A percentile compares a stretch with the other conserved stretches of the same genome.
These are phyloP conservation scores for Vitis hybrid DNA, from an alignment of 177 flowering plant genomes.

Conservation along the genomic window DNA sequence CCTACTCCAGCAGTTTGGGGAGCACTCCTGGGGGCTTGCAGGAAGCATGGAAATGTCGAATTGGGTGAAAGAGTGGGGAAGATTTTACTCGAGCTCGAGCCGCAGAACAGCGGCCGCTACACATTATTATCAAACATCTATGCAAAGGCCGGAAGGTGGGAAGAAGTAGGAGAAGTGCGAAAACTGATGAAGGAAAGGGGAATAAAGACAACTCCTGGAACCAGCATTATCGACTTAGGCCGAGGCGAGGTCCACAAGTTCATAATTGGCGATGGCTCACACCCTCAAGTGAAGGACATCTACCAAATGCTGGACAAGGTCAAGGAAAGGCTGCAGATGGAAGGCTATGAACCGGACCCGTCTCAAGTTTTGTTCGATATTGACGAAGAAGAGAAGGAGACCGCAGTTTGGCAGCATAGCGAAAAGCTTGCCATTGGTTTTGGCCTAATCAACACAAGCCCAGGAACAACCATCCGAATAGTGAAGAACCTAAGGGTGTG, in stretches of 20 bases:
- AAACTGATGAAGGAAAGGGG: constrained; percentile 47
- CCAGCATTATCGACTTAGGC: constrained; percentile 39
- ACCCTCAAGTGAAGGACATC: constrained; percentile 38
- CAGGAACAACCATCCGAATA: constrained; percentile 39
- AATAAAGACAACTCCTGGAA: constrained; percentile 44
- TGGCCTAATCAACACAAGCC: constrained; percentile 37
- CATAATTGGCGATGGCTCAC: constrained; percentile 45
- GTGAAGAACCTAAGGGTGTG: constrained; percentile 55
- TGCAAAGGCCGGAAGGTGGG: constrained; percentile 57
- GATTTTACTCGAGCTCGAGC: constrained; percentile 46
- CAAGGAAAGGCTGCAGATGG: constrained; percentile 29
- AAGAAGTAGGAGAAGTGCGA: constrained; percentile 39
- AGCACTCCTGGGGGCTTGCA: constrained; percentile 52
- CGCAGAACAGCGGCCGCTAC: constrained; percentile 49
- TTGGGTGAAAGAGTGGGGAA: constrained; percentile 45
- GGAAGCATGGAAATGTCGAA: constrained; percentile 40
- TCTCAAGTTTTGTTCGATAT: constrained; percentile 47
- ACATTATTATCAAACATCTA: constrained; percentile 47
- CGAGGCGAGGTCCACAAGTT: constrained; percentile 43
- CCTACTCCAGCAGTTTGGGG: constrained; percentile 56
- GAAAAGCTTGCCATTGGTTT: constrained; percentile 55
- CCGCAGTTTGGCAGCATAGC: constrained; percentile 40
- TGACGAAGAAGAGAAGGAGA: constrained; percentile 57
- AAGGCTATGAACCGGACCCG: constrained; percentile 41
- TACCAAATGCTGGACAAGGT: constrained; percentile 33